phyloP scores from a whole-genome alignment of 2,329 filamentous ascomycete species.

The Xylariaceae sp. region DNA sequence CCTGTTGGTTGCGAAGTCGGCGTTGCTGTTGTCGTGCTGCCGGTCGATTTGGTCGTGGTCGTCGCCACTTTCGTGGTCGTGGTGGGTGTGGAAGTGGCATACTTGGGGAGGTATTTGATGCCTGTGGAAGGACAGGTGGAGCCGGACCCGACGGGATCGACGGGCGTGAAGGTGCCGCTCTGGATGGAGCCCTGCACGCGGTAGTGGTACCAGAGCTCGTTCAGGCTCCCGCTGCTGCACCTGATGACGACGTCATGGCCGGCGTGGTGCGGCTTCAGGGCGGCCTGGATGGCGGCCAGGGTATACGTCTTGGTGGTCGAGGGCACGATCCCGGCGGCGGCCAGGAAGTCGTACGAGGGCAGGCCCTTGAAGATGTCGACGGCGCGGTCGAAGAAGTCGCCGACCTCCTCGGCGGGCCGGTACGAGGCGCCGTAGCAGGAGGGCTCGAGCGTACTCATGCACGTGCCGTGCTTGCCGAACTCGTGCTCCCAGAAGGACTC shows the following conservation, averaged over 20 bases:
- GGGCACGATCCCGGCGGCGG: constrained; percentile 56
- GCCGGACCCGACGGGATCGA: constrained; percentile 48
- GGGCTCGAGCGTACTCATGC: constrained; percentile 62
- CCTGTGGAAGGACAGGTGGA: constrained; percentile 55
- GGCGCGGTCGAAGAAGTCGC: constrained; percentile 62
- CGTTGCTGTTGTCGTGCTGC: constrained; percentile 12
- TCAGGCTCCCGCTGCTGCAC: constrained; percentile 42
- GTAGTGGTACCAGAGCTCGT: constrained; percentile 59
- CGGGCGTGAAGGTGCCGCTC: constrained; percentile 53
- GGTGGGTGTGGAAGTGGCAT: constrained; percentile 3
- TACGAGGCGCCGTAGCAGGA: constrained; percentile 61
- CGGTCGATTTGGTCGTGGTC: constrained; percentile 1
- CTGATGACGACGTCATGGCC: constrained; percentile 50
- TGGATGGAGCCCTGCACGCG: constrained; percentile 54
- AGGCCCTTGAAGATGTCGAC: constrained; percentile 61
- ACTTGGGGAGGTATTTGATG: constrained; percentile 62
- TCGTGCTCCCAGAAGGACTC: constrained; percentile 68
- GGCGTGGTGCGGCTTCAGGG: constrained; percentile 45
- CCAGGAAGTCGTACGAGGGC: constrained; percentile 58
- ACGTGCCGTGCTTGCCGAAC: constrained; percentile 68
- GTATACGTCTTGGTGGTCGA: constrained; percentile 53
- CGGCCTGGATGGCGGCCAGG: constrained; percentile 51
- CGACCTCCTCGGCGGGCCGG: constrained; percentile 55
- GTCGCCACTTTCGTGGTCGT: constrained; percentile 1
- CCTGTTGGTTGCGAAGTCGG: constrained; percentile 32